Percentiles rank a stretch among this genome's conserved stretches.
These are phyloP conservation scores for Coemansia sp. DNA, from an alignment of 192 early-diverging fungal genomes.

Conservation along the genomic window DNA sequence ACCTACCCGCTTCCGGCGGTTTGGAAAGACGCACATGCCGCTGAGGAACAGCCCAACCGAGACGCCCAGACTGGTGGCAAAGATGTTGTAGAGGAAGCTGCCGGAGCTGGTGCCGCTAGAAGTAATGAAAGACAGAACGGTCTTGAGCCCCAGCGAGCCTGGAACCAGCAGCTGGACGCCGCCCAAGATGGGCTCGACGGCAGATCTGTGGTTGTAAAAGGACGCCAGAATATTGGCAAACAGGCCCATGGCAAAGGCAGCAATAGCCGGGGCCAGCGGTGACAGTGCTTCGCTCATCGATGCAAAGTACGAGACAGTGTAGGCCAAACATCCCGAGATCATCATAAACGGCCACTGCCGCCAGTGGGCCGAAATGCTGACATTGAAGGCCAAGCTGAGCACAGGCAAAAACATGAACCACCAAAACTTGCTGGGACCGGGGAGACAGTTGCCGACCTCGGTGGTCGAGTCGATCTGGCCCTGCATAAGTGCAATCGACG, in stretches of 20 bases:
- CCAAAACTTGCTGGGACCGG: conserved; percentile 51
- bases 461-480: conserved; percentile 24
- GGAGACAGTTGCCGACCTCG: conserved; percentile 37
- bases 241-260: conserved; percentile 78
- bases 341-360: conserved; percentile 76
- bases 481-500: conserved; percentile 22
- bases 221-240: conserved; percentile 74
- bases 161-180: conserved; percentile 83
- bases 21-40: conserved; percentile 62
- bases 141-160: conserved; percentile 73
- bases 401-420: conserved; percentile 62
- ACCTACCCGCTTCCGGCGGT: conserved; percentile 55
- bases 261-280: conserved; percentile 62
- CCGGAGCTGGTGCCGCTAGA: conserved; percentile 55
- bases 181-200: conserved; percentile 77
- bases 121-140: conserved; percentile 60
- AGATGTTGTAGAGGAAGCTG: conserved; percentile 59
- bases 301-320: conserved; percentile 66
- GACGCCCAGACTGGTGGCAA: conserved; percentile 66
- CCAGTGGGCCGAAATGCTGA: conserved; percentile 61
- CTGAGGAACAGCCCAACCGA: conserved; percentile 69
- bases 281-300: conserved; percentile 55
- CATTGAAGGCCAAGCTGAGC: conserved; percentile 56
- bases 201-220: conserved; percentile 65
- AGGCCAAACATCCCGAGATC: conserved; percentile 66